Evolutionary conservation across 805 yeast species (phyloP), one percentile per base, ranked within the genome.

Genomic region (Zygoascus flipseniorum): DNA sequence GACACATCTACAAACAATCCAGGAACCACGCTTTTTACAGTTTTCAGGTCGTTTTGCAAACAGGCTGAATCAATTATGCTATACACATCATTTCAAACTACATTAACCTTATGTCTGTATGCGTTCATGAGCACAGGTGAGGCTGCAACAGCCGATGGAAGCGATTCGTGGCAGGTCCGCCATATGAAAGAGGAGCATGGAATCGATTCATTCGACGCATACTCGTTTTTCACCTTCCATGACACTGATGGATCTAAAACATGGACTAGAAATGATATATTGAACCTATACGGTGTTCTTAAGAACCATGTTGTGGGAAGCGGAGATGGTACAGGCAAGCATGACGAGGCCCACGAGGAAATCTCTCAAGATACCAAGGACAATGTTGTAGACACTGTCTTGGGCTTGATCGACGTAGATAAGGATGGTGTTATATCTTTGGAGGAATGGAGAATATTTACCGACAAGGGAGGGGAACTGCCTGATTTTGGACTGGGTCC

Each of bases 401-500:
- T 88, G 65, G 66, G 59, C 9, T 62, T 88, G 58, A 71, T 89
- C 51, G 96, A 89, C 68, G 71, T 76, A 0, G 74, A 89, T 64
- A 68, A 73, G 11, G 90, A 89, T 65, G 85, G 85, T 1, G 72
- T 72, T 50, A 76, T 92, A 9, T 72, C 82, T 5, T 67, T 79
- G 52, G 81, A 81, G 8, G 96, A 89, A 65, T 92, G 89, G 83
- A 61, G 80, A 45, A 71, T 69, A 13, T 90, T 79, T 67, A 76
- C 79, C 8, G 67, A 68, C 1, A 69, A 67, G 11, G 95, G 95
- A 8, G 84, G 85, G 1, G 79, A 79, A 57, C 79, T 92, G 64
- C 97, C 97, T 0, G 97, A 92, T 68, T 81, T 90, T 66, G 95
- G 96, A 8, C 82, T 83, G 55, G 98, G 97, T 31, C 90, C 88